Conservation (phyloP, 495 filamentous ascomycete genomes). For the Podospora australis region DNA sequence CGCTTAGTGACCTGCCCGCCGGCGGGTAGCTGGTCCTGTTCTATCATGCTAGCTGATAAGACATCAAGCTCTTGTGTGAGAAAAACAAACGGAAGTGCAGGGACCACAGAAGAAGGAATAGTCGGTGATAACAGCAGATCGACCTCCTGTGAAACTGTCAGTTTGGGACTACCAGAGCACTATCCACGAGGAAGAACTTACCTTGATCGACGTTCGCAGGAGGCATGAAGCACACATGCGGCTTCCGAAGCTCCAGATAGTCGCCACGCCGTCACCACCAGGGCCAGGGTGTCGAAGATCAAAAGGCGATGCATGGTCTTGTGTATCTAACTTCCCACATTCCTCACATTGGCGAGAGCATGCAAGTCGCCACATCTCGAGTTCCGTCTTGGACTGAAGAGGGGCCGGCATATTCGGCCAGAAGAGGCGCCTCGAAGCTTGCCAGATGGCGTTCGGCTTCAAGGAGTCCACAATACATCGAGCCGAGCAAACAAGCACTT, state of each 20-base stretch:
- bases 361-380: conserved; percentile 58
- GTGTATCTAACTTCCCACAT: conserved; percentile 35
- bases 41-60: conserved; percentile 45
- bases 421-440: conserved; percentile 48
- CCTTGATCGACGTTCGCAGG: conserved; percentile 50
- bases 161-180: not conserved
- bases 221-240: conserved; percentile 58
- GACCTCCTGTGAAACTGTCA: conserved; percentile 49
- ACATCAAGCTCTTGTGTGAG: conserved; percentile 51
- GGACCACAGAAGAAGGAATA: conserved; percentile 49
- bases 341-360: conserved; percentile 49
- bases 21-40: conserved; percentile 39
- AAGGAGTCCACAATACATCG: conserved; percentile 20
- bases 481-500: conserved; percentile 17
- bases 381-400: conserved; percentile 47
- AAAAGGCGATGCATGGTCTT: conserved; percentile 7
- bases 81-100: conserved; percentile 59
- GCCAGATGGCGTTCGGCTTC: conserved; percentile 54
- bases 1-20: conserved; percentile 51
- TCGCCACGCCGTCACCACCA: conserved; percentile 42
- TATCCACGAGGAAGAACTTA: conserved; percentile 26
- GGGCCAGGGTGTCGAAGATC: conserved; percentile 47
- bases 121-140: conserved; percentile 54
- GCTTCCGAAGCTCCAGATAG: conserved; percentile 61
- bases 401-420: conserved; percentile 52